Evolutionary conservation across 2,329 filamentous ascomycete genomes (phyloP).

Genomic region (Venturia carpophila): DNA sequence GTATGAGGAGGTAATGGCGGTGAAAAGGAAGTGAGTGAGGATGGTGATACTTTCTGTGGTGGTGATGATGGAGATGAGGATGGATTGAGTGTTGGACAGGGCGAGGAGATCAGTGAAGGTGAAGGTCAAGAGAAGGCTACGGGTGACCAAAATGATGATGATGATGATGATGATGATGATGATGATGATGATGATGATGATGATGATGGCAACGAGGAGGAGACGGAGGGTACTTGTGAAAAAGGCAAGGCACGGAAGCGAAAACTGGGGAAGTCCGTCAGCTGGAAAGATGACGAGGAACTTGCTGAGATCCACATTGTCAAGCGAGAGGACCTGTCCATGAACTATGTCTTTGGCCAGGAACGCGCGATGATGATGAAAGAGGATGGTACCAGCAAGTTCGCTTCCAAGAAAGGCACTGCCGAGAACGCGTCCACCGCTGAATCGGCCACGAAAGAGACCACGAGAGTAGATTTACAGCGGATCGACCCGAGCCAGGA

Average conservation of each 20-base stretch:
- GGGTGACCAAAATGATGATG: neutral
- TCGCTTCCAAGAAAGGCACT: neutral
- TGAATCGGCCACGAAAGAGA: neutral
- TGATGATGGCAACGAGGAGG: neutral
- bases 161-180: neutral
- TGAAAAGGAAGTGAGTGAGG: neutral
- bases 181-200: neutral
- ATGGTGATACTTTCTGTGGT: neutral
- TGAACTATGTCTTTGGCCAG: slow-evolving; percentile 1
- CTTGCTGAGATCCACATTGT: neutral
- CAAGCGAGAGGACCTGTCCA: neutral
- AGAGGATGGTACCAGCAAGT: neutral
- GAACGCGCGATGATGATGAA: neutral
- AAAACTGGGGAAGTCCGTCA: neutral
- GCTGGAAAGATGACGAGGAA: neutral
- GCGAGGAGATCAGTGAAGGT: neutral
- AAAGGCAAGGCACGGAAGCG: neutral
- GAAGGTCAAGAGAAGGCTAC: neutral
- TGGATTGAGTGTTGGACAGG: neutral
- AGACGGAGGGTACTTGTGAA: neutral
- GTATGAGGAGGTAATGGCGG: neutral
- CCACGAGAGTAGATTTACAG: neutral
- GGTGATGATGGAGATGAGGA: neutral
- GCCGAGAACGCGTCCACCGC: neutral
- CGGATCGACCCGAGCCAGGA: neutral